Conservation (phyloP, 768 basidiomycete species). For the Termitomyces sp. region DNA sequence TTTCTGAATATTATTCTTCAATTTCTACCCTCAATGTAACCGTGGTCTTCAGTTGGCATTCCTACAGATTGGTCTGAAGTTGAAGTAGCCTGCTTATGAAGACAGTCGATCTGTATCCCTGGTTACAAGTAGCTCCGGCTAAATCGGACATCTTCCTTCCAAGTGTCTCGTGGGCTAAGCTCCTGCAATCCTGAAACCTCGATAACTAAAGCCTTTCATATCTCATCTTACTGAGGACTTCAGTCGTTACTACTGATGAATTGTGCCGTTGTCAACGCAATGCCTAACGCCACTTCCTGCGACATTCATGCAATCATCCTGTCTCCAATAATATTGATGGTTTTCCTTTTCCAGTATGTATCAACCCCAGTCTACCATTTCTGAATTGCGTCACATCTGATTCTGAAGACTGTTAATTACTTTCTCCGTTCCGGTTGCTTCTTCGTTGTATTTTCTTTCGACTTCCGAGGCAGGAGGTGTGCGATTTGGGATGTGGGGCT, state of each 20-base stretch:
- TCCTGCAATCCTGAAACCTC: background rate
- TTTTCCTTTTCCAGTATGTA: constrained; percentile 10
- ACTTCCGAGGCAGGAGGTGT: constrained; percentile 32
- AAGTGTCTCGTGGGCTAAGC: too few relatives aligned
- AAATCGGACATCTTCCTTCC: background rate
- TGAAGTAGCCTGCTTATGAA: background rate
- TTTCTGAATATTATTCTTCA: background rate
- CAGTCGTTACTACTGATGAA: background rate
- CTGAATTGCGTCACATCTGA: background rate
- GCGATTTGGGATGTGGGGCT: constrained; percentile 37
- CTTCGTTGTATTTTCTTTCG: constrained; percentile 28
- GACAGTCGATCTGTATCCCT: background rate
- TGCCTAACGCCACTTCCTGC: background rate
- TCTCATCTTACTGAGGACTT: background rate
- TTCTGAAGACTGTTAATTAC: constrained; percentile 23
- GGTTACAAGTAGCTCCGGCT: background rate
- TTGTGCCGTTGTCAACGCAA: background rate
- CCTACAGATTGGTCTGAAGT: background rate
- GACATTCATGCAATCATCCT: constrained; percentile 2
- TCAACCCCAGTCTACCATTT: background rate
- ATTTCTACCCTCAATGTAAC: background rate
- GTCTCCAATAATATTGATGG: constrained; percentile 2
- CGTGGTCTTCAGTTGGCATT: too few relatives aligned
- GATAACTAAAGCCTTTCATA: background rate
- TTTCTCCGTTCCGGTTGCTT: constrained; percentile 27